Percentiles rank a stretch among this genome's conserved stretches.
Evolutionary conservation across 2,329 filamentous ascomycete species (phyloP).

Genomic region (Xenosphaeropsis pyriputrescens): DNA sequence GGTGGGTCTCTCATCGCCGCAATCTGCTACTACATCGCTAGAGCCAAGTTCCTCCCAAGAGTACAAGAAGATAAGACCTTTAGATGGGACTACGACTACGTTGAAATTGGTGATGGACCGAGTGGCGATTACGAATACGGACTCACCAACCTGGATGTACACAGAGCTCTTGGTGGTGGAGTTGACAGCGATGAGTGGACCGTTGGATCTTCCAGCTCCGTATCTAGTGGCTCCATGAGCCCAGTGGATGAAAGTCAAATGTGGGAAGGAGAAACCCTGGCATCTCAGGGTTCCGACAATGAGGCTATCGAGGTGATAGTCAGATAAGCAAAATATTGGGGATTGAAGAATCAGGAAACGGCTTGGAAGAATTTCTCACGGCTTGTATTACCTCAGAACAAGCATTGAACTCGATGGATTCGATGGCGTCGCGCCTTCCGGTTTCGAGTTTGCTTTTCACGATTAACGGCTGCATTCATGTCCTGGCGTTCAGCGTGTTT

Average conservation of each 20-base stretch:
- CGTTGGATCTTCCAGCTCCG: conserved; percentile 59
- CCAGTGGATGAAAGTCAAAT: conserved; percentile 38
- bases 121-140: conserved; percentile 39
- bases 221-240: conserved; percentile 18
- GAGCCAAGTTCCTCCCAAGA: conserved; percentile 67
- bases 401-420: too few species aligned
- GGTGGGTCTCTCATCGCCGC: conserved; percentile 69
- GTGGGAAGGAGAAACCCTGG: conserved; percentile 39
- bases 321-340: neutral
- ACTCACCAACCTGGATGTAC: conserved; percentile 13
- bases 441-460: too few species aligned
- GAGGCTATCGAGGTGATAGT: conserved; percentile 5
- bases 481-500: too few species aligned
- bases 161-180: conserved; percentile 13
- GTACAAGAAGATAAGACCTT: conserved; percentile 73
- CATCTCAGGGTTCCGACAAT: conserved; percentile 17
- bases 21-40: conserved; percentile 68
- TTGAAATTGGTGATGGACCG: conserved; percentile 62
- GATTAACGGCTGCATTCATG: too few species aligned
- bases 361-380: too few species aligned
- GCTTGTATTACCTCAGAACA: too few species aligned
- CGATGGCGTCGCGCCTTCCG: too few species aligned
- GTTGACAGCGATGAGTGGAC: conserved; percentile 71
- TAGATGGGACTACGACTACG: conserved; percentile 91
- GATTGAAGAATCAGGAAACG: too few species aligned